These are phyloP conservation scores for Nothomitra cinnamomea DNA, from an alignment of 2,329 filamentous ascomycete genomes.

Conservation along the genomic window DNA sequence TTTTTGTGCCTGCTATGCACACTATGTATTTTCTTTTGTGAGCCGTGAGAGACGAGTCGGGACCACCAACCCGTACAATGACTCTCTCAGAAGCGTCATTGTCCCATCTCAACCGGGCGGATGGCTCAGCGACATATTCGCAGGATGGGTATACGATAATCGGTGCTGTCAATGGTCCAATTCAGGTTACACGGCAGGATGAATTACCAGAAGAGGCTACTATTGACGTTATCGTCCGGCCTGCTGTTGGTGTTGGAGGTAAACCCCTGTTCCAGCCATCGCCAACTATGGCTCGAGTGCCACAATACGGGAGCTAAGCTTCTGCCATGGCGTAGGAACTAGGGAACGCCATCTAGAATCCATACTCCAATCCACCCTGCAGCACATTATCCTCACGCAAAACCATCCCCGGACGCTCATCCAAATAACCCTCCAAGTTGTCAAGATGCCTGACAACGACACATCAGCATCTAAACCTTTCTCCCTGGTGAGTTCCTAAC, in stretches of 20 bases:
- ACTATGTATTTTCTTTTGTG: background rate
- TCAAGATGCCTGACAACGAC: conserved; percentile 45
- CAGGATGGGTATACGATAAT: conserved; percentile 64
- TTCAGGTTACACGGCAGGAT: conserved; percentile 77
- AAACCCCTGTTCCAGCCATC: conserved; percentile 15
- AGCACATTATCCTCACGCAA: conserved; percentile 57
- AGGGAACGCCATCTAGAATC: conserved; percentile 59
- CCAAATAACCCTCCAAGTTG: conserved; percentile 66
- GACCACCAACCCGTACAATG: background rate
- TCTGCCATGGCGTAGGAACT: conserved; percentile 18
- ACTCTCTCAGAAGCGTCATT: conserved; percentile 27
- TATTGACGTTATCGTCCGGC: conserved; percentile 79
- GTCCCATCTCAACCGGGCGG: conserved; percentile 48
- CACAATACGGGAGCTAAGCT: background rate
- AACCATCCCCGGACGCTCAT: conserved; percentile 62
- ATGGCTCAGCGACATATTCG: conserved; percentile 66
- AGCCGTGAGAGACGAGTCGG: too few species aligned
- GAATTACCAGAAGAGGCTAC: conserved; percentile 83
- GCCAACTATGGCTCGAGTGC: background rate
- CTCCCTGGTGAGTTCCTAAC: conserved; percentile 42
- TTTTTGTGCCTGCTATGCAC: background rate
- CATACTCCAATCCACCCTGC: conserved; percentile 52
- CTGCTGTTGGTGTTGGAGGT: conserved; percentile 71
- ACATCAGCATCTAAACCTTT: conserved; percentile 26
- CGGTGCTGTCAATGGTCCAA: conserved; percentile 77